Conservation (phyloP, 2,329 filamentous ascomycete genomes). For the Neoscytalidium dimidiatum region DNA sequence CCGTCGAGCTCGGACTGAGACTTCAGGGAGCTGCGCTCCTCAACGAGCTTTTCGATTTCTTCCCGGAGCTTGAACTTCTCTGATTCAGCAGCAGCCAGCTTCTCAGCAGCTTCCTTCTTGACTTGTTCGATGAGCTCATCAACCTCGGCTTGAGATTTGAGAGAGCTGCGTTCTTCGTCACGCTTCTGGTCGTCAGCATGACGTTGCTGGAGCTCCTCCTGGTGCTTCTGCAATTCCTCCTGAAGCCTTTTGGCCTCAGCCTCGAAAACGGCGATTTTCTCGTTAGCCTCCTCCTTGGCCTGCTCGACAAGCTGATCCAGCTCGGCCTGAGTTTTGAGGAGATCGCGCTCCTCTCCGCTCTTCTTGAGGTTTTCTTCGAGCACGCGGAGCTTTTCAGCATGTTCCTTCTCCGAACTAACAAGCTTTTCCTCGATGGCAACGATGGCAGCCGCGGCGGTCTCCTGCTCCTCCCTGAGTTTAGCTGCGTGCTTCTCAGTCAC, state of each 20-base stretch:
- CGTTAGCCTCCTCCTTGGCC: background rate
- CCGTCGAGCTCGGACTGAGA: constrained; percentile 6
- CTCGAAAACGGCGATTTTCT: constrained; percentile 1
- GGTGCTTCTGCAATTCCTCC: constrained; percentile 2
- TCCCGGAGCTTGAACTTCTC: constrained; percentile 4
- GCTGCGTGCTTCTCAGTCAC: background rate
- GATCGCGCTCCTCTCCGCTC: constrained; percentile 3
- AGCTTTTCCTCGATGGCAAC: constrained; percentile 18
- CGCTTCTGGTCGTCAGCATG: background rate
- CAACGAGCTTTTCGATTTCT: background rate
- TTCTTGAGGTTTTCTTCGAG: constrained; percentile 11
- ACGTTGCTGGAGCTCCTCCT: background rate
- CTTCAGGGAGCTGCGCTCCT: constrained; percentile 4
- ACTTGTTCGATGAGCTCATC: constrained; percentile 8
- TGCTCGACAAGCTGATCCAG: constrained; percentile 6
- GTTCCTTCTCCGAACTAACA: constrained; percentile 13
- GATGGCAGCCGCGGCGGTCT: constrained; percentile 7
- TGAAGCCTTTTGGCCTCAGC: constrained; percentile 8
- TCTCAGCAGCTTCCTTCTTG: background rate
- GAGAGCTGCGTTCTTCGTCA: constrained; percentile 2
- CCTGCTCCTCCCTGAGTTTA: constrained; percentile 3
- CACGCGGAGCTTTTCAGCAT: background rate
- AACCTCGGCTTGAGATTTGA: constrained; percentile 10
- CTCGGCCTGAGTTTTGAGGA: constrained; percentile 15
- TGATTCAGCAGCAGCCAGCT: constrained; percentile 7